phyloP scores from a whole-genome alignment of 1,139 yeast genomes.

The Yamadazyma friedrichii region DNA sequence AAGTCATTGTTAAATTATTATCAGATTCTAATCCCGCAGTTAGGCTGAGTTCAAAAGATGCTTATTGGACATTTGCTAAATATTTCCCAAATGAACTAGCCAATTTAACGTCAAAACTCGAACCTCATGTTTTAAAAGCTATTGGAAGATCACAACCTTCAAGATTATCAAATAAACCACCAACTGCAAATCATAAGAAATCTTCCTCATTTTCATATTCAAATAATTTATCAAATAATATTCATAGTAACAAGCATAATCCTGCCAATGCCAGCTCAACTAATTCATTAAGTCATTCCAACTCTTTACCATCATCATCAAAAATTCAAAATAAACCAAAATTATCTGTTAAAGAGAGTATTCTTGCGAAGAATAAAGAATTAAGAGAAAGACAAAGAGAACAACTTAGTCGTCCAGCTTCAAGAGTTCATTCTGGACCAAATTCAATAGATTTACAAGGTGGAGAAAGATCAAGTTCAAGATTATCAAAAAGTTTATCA shows the following conservation, averaged over 20 bases:
- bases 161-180: background rate
- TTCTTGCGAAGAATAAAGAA: slow-evolving; percentile 35
- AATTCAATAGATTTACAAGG: background rate
- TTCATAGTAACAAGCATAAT: background rate
- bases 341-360: slow-evolving; percentile 34
- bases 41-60: slow-evolving; percentile 68
- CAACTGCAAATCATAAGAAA: slow-evolving; percentile 4
- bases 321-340: slow-evolving; percentile 15
- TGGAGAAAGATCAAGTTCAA: slow-evolving; percentile 1
- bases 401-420: slow-evolving; percentile 21
- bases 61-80: slow-evolving; percentile 69
- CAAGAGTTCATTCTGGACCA: slow-evolving; percentile 3
- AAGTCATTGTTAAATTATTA: slow-evolving; percentile 58
- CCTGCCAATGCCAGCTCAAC: background rate
- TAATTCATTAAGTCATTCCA: background rate
- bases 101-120: slow-evolving; percentile 49
- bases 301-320: too few relatives aligned
- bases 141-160: slow-evolving; percentile 51
- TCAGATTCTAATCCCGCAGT: slow-evolving; percentile 81
- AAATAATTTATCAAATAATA: background rate
- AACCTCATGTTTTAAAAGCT: slow-evolving; percentile 35
- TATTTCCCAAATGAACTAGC: slow-evolving; percentile 49
- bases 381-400: slow-evolving; percentile 23
- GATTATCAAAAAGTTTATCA: slow-evolving; percentile 2
- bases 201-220: slow-evolving; percentile 2